Conservation (phyloP, 2,329 filamentous ascomycete species). For the Colletotrichum simmondsii region DNA sequence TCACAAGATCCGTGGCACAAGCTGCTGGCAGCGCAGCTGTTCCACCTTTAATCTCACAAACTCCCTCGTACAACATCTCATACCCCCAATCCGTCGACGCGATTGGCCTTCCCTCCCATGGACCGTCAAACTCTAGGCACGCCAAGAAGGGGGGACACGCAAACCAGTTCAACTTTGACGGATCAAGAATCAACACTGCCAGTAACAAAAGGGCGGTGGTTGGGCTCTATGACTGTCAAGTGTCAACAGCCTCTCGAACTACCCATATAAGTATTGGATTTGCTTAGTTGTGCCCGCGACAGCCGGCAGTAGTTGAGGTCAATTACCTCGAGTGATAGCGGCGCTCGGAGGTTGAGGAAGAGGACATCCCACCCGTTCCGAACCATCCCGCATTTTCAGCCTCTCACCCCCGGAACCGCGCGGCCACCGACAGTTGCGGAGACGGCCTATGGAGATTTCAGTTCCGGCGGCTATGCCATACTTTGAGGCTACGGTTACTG, state of each 20-base stretch:
- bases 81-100: neutral
- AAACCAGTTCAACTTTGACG: neutral
- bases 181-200: neutral
- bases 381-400: constrained; percentile 16
- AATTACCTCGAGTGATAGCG: neutral
- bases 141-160: neutral
- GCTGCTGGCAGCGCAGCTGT: neutral
- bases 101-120: neutral
- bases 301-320: neutral
- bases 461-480: neutral
- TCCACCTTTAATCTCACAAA: neutral
- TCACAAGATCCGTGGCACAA: neutral
- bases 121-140: neutral
- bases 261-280: neutral
- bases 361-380: constrained; percentile 17
- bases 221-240: neutral
- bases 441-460: neutral
- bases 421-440: constrained; percentile 10
- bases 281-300: neutral
- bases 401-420: constrained; percentile 14
- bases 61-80: neutral
- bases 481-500: neutral
- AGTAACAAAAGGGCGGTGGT: neutral
- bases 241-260: neutral
- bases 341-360: neutral